Percentiles rank a stretch among this genome's conserved stretches.
phyloP scores from a whole-genome alignment of 2,329 filamentous ascomycete genomes.

The Acrocalymma vagum region DNA sequence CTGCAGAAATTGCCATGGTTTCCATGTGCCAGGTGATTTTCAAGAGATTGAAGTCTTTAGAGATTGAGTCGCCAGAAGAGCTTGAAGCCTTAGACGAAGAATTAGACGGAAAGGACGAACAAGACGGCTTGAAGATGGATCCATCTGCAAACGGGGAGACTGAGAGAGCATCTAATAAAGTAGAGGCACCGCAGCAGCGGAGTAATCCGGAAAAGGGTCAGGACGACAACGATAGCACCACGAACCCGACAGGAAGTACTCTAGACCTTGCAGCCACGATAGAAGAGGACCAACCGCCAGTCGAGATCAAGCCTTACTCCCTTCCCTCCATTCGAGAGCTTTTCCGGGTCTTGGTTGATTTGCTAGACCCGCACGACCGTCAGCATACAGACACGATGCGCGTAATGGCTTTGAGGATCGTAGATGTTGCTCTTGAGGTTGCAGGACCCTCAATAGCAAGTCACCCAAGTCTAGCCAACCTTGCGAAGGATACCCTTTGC shows the following conservation, averaged over 20 bases:
- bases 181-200: slow-evolving; percentile 44
- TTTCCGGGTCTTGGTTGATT: slow-evolving; percentile 90
- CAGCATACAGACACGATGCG: slow-evolving; percentile 95
- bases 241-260: slow-evolving; percentile 51
- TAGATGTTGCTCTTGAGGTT: slow-evolving; percentile 96
- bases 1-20: slow-evolving; percentile 96
- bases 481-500: slow-evolving; percentile 93
- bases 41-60: slow-evolving; percentile 86
- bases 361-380: slow-evolving; percentile 90
- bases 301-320: slow-evolving; percentile 84
- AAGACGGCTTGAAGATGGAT: slow-evolving; percentile 84
- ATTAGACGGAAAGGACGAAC: slow-evolving; percentile 67
- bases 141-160: slow-evolving; percentile 73
- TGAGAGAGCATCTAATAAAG: slow-evolving; percentile 48
- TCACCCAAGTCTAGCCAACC: slow-evolving; percentile 84
- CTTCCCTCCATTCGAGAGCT: slow-evolving; percentile 93
- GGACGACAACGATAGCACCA: slow-evolving; percentile 47
- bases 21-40: slow-evolving; percentile 99
- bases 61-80: slow-evolving; percentile 76
- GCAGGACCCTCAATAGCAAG: slow-evolving; percentile 93
- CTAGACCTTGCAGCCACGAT: slow-evolving; percentile 53
- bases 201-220: slow-evolving; percentile 40
- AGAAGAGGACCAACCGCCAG: slow-evolving; percentile 56
- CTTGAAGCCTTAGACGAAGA: slow-evolving; percentile 71
- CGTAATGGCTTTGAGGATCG: slow-evolving; percentile 96